phyloP scores from a whole-genome alignment of 352 stramenopile genomes.

The Phytophthora syringae region DNA sequence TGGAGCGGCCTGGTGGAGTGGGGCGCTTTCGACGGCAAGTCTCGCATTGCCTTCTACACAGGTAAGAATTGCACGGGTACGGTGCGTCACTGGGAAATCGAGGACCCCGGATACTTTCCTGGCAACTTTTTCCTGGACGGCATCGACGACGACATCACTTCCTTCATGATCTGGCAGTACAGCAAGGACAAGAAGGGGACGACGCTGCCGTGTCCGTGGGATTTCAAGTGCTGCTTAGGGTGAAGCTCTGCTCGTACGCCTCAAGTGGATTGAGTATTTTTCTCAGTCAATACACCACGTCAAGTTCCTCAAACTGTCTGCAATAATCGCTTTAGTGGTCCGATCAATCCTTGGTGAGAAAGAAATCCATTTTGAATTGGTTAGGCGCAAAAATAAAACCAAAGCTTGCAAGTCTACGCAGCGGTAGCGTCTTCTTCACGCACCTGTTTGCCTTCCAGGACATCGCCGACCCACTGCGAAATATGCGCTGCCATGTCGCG shows the following conservation, averaged over 20 bases:
- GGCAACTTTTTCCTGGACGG: slow-evolving; percentile 32
- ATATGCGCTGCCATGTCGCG: slow-evolving; percentile 72
- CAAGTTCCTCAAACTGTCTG: no score
- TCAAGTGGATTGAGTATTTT: background rate
- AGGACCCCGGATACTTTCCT: slow-evolving; percentile 18
- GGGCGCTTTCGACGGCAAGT: slow-evolving; percentile 13
- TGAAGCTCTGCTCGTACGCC: background rate
- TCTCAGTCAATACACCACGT: no score
- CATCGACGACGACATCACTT: slow-evolving; percentile 35
- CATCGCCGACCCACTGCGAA: slow-evolving; percentile 57
- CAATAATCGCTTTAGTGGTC: no score
- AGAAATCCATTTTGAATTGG: slow-evolving; percentile 3
- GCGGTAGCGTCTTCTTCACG: slow-evolving; percentile 19
- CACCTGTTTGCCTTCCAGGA: slow-evolving; percentile 35
- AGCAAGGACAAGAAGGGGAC: slow-evolving; percentile 13
- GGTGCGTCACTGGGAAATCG: slow-evolving; percentile 21
- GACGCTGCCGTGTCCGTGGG: slow-evolving; percentile 28
- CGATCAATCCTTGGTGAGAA: background rate
- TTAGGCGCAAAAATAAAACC: slow-evolving; percentile 13
- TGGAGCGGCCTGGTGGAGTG: slow-evolving; percentile 25
- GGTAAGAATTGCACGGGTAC: slow-evolving; percentile 28
- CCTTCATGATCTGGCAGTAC: slow-evolving; percentile 43
- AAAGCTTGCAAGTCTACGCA: slow-evolving; percentile 11
- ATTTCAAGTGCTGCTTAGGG: slow-evolving; percentile 24
- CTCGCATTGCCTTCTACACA: slow-evolving; percentile 40